phyloP scores from a whole-genome alignment of 768 basidiomycete genomes.

The Sutorius australiensis region DNA sequence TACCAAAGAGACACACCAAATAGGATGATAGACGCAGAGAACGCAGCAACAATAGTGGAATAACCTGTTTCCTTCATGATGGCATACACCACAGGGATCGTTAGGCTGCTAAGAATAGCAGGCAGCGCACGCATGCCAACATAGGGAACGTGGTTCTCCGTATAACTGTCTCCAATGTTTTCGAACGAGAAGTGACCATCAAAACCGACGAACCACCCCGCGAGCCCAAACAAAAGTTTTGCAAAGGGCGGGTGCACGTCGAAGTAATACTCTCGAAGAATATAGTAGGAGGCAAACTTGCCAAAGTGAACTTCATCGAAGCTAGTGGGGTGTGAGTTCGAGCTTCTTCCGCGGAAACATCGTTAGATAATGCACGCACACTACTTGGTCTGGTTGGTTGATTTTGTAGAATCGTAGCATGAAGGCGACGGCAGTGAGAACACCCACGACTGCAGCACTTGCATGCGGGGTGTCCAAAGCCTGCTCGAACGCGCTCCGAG shows the following conservation, averaged over 20 bases:
- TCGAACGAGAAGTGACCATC: conserved; percentile 94
- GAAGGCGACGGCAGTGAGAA: conserved; percentile 74
- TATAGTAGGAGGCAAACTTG: conserved; percentile 95
- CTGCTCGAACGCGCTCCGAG: conserved; percentile 58
- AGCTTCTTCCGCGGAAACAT: neutral
- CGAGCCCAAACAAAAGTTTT: conserved; percentile 89
- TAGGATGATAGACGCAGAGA: conserved; percentile 80
- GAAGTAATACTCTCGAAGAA: conserved; percentile 93
- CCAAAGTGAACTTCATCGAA: conserved; percentile 99
- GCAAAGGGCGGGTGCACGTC: conserved; percentile 98
- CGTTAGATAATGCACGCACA: conserved; percentile 50
- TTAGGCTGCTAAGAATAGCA: conserved; percentile 86
- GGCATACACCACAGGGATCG: conserved; percentile 85
- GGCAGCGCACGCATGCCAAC: conserved; percentile 91
- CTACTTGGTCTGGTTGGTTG: conserved; percentile 90
- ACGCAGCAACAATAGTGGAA: conserved; percentile 84
- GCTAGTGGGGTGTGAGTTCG: conserved; percentile 36
- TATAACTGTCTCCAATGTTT: conserved; percentile 92
- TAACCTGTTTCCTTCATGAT: conserved; percentile 99
- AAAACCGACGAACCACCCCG: conserved; percentile 96
- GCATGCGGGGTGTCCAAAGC: conserved; percentile 59
- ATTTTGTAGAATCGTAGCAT: conserved; percentile 91
- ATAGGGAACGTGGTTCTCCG: conserved; percentile 82
- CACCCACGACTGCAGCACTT: conserved; percentile 57
- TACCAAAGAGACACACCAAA: conserved; percentile 57